Conservation (phyloP, 2,329 filamentous ascomycete species). For the Colletotrichum lentis region DNA sequence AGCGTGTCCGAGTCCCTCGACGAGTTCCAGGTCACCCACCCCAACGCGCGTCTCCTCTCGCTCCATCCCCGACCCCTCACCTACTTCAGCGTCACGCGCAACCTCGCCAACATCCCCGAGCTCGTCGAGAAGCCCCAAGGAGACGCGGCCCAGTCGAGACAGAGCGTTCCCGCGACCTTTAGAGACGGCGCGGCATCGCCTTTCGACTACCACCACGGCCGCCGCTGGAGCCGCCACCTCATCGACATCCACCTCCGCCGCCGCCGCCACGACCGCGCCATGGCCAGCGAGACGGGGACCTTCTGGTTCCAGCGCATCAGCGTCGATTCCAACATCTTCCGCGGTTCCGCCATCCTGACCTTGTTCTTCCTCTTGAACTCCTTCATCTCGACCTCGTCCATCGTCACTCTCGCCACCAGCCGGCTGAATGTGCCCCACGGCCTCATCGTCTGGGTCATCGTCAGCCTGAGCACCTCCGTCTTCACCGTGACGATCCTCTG, state of each 20-base stretch:
- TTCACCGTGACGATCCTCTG: conserved; percentile 9
- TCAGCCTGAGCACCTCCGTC: conserved; percentile 6
- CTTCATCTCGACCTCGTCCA: conserved; percentile 5
- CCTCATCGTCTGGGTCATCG: conserved; percentile 23
- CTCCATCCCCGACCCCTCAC: conserved; percentile 16
- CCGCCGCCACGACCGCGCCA: not conserved
- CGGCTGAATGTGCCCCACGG: not conserved
- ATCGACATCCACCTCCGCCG: not conserved
- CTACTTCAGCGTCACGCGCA: not conserved
- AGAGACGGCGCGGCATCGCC: not conserved
- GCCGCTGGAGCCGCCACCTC: conserved; percentile 2
- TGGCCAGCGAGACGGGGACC: not conserved
- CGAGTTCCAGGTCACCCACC: conserved; percentile 32
- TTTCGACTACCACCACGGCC: not conserved
- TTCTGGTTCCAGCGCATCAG: conserved; percentile 29
- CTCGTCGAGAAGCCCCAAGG: conserved; percentile 11
- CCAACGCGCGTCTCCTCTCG: conserved; percentile 17
- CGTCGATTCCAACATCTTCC: conserved; percentile 14
- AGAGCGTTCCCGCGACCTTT: not conserved
- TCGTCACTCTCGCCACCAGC: conserved; percentile 4
- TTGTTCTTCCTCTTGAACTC: conserved; percentile 18
- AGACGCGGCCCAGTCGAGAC: not conserved
- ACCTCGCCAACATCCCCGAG: conserved; percentile 8
- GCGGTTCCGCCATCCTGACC: not conserved
- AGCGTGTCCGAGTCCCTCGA: conserved; percentile 31